Evolutionary conservation across 164 flowering plant genomes (phyloP).

Genomic region (Stephania japonica): DNA sequence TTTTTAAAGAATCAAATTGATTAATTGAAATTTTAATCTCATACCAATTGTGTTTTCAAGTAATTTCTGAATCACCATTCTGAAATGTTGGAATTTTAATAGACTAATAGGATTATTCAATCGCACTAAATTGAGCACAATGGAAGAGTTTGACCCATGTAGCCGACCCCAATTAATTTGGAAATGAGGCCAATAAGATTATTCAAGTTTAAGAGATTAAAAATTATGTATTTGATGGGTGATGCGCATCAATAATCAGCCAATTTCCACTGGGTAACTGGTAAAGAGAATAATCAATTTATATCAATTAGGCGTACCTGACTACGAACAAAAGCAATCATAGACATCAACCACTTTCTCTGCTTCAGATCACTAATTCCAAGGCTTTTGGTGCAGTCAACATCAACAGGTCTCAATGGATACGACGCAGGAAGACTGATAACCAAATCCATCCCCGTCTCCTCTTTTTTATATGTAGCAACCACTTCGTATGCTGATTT

Average conservation of each 20-base stretch:
- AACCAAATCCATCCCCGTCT: conserved; percentile 90
- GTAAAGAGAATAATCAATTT: neutral
- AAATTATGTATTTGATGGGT: neutral
- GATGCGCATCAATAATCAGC: neutral
- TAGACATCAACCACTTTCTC: conserved; percentile 90
- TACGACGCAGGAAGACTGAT: conserved; percentile 88
- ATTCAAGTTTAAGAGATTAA: too few species aligned
- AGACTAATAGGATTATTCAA: too few species aligned
- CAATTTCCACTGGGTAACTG: neutral
- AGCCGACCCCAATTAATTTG: too few species aligned
- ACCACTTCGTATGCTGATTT: conserved; percentile 84
- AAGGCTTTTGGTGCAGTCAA: conserved; percentile 77
- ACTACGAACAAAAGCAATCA: conserved; percentile 83
- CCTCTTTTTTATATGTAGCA: conserved; percentile 95
- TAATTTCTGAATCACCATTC: neutral
- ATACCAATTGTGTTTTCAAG: neutral
- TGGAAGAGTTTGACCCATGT: too few species aligned
- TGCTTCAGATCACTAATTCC: conserved; percentile 91
- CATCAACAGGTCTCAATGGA: conserved; percentile 83
- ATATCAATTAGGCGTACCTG: conserved; percentile 45
- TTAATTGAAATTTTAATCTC: too few species aligned
- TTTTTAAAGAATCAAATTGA: too few species aligned
- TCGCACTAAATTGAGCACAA: too few species aligned
- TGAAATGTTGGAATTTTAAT: too few species aligned
- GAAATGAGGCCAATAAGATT: too few species aligned